These are phyloP conservation scores for Globisporangium iwayamae DNA, from an alignment of 352 stramenopile genomes.

Conservation along the genomic window DNA sequence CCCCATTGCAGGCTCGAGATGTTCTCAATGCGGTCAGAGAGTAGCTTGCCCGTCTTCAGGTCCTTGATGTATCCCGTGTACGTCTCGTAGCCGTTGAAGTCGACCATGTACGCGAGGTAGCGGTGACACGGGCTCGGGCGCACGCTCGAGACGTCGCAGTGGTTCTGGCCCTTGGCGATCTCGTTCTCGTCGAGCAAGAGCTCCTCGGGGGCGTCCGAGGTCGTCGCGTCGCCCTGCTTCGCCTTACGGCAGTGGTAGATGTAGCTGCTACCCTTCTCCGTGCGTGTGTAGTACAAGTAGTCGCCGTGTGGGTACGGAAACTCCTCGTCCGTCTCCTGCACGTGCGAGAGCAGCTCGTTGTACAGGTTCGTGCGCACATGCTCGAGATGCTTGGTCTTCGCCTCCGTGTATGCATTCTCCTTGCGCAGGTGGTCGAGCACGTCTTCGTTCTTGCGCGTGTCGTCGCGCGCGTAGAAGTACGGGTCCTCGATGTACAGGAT, in stretches of 20 bases:
- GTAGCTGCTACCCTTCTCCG: constrained; percentile 83
- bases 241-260: constrained; percentile 74
- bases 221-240: constrained; percentile 37
- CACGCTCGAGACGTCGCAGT: constrained; percentile 81
- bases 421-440: constrained; percentile 90
- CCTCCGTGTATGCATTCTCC: constrained; percentile 93
- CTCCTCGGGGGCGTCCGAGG: constrained; percentile 72
- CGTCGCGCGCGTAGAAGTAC: constrained; percentile 95
- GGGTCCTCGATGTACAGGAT: constrained; percentile 89
- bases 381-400: constrained; percentile 83
- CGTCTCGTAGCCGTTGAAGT: constrained; percentile 93
- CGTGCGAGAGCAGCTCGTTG: constrained; percentile 88
- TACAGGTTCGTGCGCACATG: constrained; percentile 88
- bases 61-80: constrained; percentile 91
- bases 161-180: constrained; percentile 81
- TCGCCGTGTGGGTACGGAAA: constrained; percentile 77
- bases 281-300: constrained; percentile 89
- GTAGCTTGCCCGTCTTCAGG: constrained; percentile 60
- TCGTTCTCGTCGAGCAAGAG: constrained; percentile 94
- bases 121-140: constrained; percentile 85
- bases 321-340: constrained; percentile 87
- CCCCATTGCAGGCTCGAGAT: constrained; percentile 92
- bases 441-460: constrained; percentile 88
- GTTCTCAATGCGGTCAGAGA: constrained; percentile 77
- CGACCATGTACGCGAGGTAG: constrained; percentile 93